phyloP scores from a whole-genome alignment of 2,329 filamentous ascomycete genomes.

The Fusarium graminum region DNA sequence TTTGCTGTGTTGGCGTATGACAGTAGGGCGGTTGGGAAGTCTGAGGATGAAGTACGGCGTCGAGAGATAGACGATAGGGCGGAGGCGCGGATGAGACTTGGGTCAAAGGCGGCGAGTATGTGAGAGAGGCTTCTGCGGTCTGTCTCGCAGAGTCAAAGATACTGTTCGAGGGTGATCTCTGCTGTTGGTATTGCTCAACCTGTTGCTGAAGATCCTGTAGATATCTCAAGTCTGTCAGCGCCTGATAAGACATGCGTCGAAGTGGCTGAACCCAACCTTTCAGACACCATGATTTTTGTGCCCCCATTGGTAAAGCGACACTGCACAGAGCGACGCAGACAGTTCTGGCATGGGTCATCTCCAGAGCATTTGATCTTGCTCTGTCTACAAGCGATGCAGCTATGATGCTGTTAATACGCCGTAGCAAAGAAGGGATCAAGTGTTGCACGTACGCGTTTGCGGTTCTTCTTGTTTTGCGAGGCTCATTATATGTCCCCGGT shows the following conservation, averaged over 20 bases:
- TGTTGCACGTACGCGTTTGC: constrained; percentile 46
- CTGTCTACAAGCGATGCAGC: constrained; percentile 52
- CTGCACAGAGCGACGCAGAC: constrained; percentile 48
- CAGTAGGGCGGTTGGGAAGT: constrained; percentile 25
- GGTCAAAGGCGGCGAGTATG: constrained; percentile 26
- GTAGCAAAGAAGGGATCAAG: background rate
- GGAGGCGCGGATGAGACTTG: constrained; percentile 25
- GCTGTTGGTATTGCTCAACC: constrained; percentile 37
- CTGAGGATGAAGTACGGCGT: constrained; percentile 15
- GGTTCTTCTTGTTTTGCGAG: constrained; percentile 45
- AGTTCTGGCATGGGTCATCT: constrained; percentile 52
- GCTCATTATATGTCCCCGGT: constrained; percentile 21
- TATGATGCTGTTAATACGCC: constrained; percentile 22
- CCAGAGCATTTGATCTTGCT: constrained; percentile 56
- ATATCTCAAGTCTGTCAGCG: constrained; percentile 39
- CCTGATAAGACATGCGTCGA: background rate
- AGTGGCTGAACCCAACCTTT: constrained; percentile 46
- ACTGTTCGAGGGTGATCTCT: constrained; percentile 20
- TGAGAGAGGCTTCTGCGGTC: background rate
- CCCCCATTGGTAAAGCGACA: constrained; percentile 52
- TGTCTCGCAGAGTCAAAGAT: constrained; percentile 11
- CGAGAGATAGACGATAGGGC: constrained; percentile 35
- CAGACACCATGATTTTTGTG: constrained; percentile 51
- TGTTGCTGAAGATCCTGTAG: constrained; percentile 46
- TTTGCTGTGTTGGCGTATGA: constrained; percentile 24